Percentiles rank a stretch among this genome's conserved stretches.
Evolutionary conservation across 2,329 filamentous ascomycete species (phyloP).

Genomic region (Cladosporium oxysporum): DNA sequence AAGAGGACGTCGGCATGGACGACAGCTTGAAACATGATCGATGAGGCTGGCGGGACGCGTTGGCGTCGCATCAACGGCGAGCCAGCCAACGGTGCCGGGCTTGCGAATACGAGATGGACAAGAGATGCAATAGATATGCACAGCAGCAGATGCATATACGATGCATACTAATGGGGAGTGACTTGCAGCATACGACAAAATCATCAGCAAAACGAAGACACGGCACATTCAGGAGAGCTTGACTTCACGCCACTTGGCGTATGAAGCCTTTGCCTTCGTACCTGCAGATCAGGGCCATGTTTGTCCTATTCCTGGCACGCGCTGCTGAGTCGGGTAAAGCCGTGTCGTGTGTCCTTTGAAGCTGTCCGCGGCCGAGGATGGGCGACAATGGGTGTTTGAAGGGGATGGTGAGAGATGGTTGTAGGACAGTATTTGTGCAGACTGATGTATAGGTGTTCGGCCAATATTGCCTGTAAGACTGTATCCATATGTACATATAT

Average conservation of each 20-base stretch:
- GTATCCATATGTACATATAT: background rate
- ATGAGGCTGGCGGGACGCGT: background rate
- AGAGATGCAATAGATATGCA: background rate
- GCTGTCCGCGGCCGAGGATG: background rate
- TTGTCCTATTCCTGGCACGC: conserved; percentile 7
- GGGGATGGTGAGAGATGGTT: background rate
- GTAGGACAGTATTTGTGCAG: background rate
- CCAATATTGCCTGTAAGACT: background rate
- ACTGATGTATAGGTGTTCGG: background rate
- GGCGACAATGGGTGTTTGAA: conserved; percentile 1
- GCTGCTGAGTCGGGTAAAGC: conserved; percentile 5
- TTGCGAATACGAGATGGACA: background rate
- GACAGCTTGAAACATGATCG: background rate
- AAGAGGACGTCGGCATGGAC: background rate
- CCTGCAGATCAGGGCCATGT: conserved; percentile 9
- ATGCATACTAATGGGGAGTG: background rate
- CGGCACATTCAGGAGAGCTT: background rate
- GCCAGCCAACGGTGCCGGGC: conserved; percentile 1
- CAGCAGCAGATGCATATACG: background rate
- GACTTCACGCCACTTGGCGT: conserved; percentile 1
- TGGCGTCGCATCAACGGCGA: conserved; percentile 4
- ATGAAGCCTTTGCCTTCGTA: conserved; percentile 2
- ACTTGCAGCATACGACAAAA: background rate
- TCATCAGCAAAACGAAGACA: background rate
- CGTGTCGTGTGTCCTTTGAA: background rate